Base-by-base conservation (phyloP, 139 green algal species). In the Nannochloris sp. region DNA sequence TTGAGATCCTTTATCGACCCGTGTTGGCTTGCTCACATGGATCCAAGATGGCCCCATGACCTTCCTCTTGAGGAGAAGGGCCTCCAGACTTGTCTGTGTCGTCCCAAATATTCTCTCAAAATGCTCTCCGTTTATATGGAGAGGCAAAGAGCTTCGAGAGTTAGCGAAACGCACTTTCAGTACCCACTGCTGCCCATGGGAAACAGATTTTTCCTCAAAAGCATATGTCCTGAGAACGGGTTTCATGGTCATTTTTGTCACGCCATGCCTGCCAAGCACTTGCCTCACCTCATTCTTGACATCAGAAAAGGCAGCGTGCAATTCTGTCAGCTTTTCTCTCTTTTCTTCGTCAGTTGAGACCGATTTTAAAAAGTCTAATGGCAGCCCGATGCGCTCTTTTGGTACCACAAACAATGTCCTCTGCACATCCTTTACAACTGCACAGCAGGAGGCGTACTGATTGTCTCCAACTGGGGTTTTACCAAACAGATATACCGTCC, bases 41-140 rank as follows among this genome's bases (percentile, higher is more conserved):
- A 96, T 51, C 93, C 93, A 99, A 62, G 65, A 70, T 8, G 93
- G 90, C 4, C 94, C 93, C 83, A 88, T 96, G 46, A 99, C 57
- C 44, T 74, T 70, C 8, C 93, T 78, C 85, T 98, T 98, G 14
- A 99, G 56, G 57, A 91, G 58, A 40, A 98, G 60, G 3, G 80
- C 67, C 86, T 99, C 93, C 44, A 97, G 76, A 19, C 62, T 54
- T 56, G 63, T 85, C 68, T 90, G 76, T 49, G 84, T 68, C 57
- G 72, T 46, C 57, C 87, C 90, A 51, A 96, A 81, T 10, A 95
- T 60, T 15, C 78, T 76, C 16, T 48, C 48, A 67, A 93, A 93
- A 57, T 76, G 51, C 27, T 60, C 25, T 7, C 76, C 76, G 23
- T 55, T 64, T 2, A 89, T 64, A 54, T 82, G 78, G 25, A 78